These are phyloP conservation scores for Aspergillus haitiensis DNA, from an alignment of 495 filamentous ascomycete genomes.

Conservation along the genomic window DNA sequence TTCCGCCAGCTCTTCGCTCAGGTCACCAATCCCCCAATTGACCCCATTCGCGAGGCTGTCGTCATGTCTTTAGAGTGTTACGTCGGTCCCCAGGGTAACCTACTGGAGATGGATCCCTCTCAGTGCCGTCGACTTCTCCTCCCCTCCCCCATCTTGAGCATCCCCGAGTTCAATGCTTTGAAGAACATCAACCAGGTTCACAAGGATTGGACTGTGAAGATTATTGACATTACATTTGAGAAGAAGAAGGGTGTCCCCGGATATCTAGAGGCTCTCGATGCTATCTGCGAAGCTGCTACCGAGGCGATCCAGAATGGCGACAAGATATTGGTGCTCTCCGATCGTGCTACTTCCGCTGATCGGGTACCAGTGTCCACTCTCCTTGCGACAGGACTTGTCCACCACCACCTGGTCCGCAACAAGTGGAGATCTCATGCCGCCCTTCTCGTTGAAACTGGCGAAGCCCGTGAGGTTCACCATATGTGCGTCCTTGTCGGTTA, in stretches of 20 bases:
- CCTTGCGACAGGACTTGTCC: conserved; percentile 89
- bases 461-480: conserved; percentile 98
- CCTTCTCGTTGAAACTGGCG: conserved; percentile 88
- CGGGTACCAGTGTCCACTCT: conserved; percentile 87
- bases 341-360: conserved; percentile 80
- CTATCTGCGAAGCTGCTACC: conserved; percentile 83
- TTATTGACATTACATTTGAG: conserved; percentile 96
- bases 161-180: conserved; percentile 88
- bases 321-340: conserved; percentile 86
- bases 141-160: conserved; percentile 86
- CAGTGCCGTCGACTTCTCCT: conserved; percentile 88
- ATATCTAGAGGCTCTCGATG: conserved; percentile 86
- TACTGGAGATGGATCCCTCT: conserved; percentile 88
- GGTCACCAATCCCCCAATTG: conserved; percentile 98
- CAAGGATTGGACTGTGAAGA: conserved; percentile 83
- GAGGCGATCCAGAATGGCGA: conserved; percentile 83
- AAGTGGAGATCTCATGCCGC: conserved; percentile 93
- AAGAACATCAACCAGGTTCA: conserved; percentile 75
- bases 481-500: conserved; percentile 98
- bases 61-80: conserved; percentile 99
- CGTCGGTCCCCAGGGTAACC: conserved; percentile 94
- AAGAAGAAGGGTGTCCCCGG: conserved; percentile 82
- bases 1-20: conserved; percentile 99
- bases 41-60: conserved; percentile 96
- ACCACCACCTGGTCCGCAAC: conserved; percentile 96